Conservation (phyloP, 192 early-diverging fungal species). For the Pilobolus umbonatus region DNA sequence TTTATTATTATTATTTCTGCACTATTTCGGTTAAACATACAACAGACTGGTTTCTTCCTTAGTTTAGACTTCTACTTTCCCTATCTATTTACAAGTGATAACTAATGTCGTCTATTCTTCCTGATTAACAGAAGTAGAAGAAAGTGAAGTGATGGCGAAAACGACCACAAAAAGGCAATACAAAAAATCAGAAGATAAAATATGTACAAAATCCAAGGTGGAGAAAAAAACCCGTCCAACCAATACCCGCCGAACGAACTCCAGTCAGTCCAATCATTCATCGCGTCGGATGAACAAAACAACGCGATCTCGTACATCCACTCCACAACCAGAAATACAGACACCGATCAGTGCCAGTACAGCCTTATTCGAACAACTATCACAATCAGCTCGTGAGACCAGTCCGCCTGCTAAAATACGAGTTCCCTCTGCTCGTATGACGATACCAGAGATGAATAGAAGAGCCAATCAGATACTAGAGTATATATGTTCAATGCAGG, state of each 20-base stretch:
- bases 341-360: too few relatives aligned
- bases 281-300: not conserved
- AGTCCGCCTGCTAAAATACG: constrained; percentile 44
- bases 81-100: too few relatives aligned
- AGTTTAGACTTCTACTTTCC: too few relatives aligned
- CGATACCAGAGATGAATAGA: constrained; percentile 60
- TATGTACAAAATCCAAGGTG: not conserved
- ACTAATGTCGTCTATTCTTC: too few relatives aligned
- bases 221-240: too few relatives aligned
- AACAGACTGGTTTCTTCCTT: too few relatives aligned
- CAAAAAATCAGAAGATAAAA: constrained; percentile 1
- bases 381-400: not conserved
- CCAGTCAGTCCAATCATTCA: too few relatives aligned
- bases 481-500: constrained; percentile 50
- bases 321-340: constrained; percentile 14
- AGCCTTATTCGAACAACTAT: not conserved
- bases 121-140: too few relatives aligned
- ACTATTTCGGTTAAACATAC: too few relatives aligned
- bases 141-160: too few relatives aligned
- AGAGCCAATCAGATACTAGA: constrained; percentile 64
- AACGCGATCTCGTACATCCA: constrained; percentile 3
- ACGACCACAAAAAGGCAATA: constrained; percentile 3
- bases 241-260: too few relatives aligned
- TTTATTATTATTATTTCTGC: too few relatives aligned
- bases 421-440: constrained; percentile 46